phyloP scores from a whole-genome alignment of 768 basidiomycete genomes.

The Tremella mesenterica region DNA sequence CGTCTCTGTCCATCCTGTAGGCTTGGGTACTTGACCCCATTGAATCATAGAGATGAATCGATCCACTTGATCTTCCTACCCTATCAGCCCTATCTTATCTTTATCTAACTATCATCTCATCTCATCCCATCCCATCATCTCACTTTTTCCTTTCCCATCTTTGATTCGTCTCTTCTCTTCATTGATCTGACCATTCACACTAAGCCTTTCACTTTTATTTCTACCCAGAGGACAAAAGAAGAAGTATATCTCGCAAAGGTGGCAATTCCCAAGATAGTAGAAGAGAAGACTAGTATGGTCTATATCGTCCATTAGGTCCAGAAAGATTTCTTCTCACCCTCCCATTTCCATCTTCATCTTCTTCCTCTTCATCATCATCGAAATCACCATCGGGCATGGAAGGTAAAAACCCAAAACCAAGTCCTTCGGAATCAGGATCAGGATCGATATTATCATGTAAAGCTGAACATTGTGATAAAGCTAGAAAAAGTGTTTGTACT shows the following conservation, averaged over 20 bases:
- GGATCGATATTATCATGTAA: slow-evolving; percentile 25
- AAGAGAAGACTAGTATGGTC: slow-evolving; percentile 24
- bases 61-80: slow-evolving; percentile 18
- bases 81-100: slow-evolving; percentile 3
- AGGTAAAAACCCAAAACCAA: slow-evolving; percentile 26
- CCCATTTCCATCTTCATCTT: slow-evolving; percentile 22
- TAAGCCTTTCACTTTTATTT: too few species aligned
- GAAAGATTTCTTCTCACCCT: slow-evolving; percentile 40
- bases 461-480: slow-evolving; percentile 33
- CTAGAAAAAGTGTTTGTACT: slow-evolving; percentile 35
- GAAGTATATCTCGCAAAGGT: too few species aligned
- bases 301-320: slow-evolving; percentile 35
- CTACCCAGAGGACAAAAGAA: too few species aligned
- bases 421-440: slow-evolving; percentile 25
- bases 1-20: slow-evolving; percentile 18
- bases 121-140: too few species aligned
- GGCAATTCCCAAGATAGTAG: too few species aligned
- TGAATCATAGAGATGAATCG: slow-evolving; percentile 21
- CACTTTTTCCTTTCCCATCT: too few species aligned
- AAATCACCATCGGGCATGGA: slow-evolving; percentile 9
- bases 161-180: too few species aligned
- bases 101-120: too few species aligned
- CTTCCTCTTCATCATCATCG: slow-evolving; percentile 17
- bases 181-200: too few species aligned
- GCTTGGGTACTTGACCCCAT: slow-evolving; percentile 22